Evolutionary conservation across 2,329 filamentous ascomycete species (phyloP), one percentile per base, ranked within the genome.

Genomic region (Talaromyces albobiverticillius): DNA sequence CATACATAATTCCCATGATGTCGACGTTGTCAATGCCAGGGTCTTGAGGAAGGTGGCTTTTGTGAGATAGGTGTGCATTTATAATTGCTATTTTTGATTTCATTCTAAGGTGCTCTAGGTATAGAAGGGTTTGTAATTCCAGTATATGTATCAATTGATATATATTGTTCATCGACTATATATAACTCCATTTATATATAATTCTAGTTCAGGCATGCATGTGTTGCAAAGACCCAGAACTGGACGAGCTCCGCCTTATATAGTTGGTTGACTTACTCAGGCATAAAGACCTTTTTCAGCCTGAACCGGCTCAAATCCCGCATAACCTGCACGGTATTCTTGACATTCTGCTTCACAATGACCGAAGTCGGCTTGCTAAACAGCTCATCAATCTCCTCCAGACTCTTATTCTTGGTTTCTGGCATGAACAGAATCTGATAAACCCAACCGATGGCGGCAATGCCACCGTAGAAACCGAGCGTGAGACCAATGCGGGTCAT

Each of bases 341-440:
- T 69, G 20, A 74, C 13, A 62, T 87, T 88, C 72, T 85, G 76
- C 54, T 71, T 74, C 0, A 88, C 84, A 42, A 88, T 76, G 42
- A 85, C 79, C 40, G 74, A 72, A 0, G 86, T 89, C 0, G 86
- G 85, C 57, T 80, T 77, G 47, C 80, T 77, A 66, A 89, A 88
- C 18, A 89, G 74, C 34, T 82, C 72, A 57, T 89, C 86, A 56
- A 89, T 88, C 69, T 89, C 86, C 70, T 89, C 87, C 0, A 89
- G 79, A 2, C 81, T 81, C 67, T 79, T 80, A 67, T 85, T 82
- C 76, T 88, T 88, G 2, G 86, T 89, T 75, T 89, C 85, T 0
- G 85, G 86, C 87, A 89, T 89, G 71, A 89, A 89, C 47, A 89
- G 66, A 45, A 89, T 75, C 71, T 89, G 86, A 68, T 89, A 89